phyloP scores from a whole-genome alignment of 306 rosid genomes.

The Abrus precatorius region DNA sequence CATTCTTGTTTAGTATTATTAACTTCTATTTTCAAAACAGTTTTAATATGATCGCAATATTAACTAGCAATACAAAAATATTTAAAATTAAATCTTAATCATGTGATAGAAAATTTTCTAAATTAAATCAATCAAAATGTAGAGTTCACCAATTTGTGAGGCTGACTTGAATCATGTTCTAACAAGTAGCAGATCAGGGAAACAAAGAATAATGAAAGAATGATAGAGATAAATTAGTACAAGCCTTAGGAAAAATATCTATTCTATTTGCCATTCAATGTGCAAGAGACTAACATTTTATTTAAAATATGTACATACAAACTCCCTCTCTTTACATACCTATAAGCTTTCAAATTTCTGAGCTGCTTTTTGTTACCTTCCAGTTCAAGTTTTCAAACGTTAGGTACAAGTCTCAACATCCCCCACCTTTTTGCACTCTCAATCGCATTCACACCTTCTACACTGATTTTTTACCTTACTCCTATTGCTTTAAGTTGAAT shows the following conservation, averaged over 20 bases:
- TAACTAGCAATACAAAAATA: too few relatives aligned
- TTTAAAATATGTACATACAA: background rate
- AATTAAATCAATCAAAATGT: background rate
- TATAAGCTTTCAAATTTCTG: constrained; percentile 15
- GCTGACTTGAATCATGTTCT: background rate
- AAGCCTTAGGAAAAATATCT: background rate
- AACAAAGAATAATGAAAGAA: background rate
- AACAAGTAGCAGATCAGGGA: background rate
- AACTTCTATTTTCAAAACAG: too few relatives aligned
- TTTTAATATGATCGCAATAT: too few relatives aligned
- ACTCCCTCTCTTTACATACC: background rate
- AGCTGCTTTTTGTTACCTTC: constrained; percentile 54
- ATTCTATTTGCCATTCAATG: background rate
- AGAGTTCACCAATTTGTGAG: background rate
- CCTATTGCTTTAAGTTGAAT: constrained; percentile 42
- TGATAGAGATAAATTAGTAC: background rate
- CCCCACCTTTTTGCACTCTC: constrained; percentile 45
- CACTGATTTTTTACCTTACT: constrained; percentile 59
- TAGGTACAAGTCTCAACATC: constrained; percentile 60
- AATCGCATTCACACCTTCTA: constrained; percentile 55
- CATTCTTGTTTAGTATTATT: too few relatives aligned
- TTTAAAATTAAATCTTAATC: too few relatives aligned
- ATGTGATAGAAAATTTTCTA: too few relatives aligned
- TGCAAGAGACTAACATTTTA: background rate
- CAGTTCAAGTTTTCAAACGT: constrained; percentile 54